Base-by-base conservation (phyloP, 1,139 yeast species). In the Lodderomyces orthopsilosis region DNA sequence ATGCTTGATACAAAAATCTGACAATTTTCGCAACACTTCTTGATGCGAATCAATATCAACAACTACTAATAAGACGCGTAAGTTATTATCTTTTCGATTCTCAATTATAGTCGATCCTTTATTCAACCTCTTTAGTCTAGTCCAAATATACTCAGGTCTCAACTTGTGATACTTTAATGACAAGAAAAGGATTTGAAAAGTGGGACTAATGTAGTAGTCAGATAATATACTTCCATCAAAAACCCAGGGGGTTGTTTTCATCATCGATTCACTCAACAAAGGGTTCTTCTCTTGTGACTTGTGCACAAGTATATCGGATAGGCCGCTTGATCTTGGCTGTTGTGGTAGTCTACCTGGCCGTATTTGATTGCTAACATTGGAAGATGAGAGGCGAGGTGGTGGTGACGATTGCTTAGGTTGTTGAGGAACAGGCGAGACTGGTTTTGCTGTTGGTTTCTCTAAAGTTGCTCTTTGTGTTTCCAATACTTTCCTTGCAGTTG, bases 91-190 rank as follows among this genome's bases (percentile, higher is more conserved):
- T 24, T 75, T 70, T n/a, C 44, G 68, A 15, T 66, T 58, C 48
- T 72, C 76, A 23, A 74, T 69, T 9, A 54, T 46, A 6, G 46
- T 38, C 8, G 53, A 48, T 2, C 72, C 73, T 37, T 66, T 65
- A 44, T 68, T 66, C 33, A 69, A 50, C 43, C 81, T 81, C 49
- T 77, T 79, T 54, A 90, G 70, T 43, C 94, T 75, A 46, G 79
- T 77, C 69, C 81, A 80, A 3, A 93, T 79, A 55, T 93, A 90
- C 57, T 90, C 97, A 0, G 96, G 96, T 49, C 86, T 91, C 36
- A 91, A 67, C 54, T 85, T 85, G 61, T 90, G 95, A 62, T 91
- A 93, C 47, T 86, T 83, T 42, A 91, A 62, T 5, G 94, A 81
- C 17, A 91, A 69, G 52, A 87, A 90, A 4, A 91, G 62, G 2